These are phyloP conservation scores for Trebouxia sp. DNA, from an alignment of 139 green algal species.

Conservation along the genomic window DNA sequence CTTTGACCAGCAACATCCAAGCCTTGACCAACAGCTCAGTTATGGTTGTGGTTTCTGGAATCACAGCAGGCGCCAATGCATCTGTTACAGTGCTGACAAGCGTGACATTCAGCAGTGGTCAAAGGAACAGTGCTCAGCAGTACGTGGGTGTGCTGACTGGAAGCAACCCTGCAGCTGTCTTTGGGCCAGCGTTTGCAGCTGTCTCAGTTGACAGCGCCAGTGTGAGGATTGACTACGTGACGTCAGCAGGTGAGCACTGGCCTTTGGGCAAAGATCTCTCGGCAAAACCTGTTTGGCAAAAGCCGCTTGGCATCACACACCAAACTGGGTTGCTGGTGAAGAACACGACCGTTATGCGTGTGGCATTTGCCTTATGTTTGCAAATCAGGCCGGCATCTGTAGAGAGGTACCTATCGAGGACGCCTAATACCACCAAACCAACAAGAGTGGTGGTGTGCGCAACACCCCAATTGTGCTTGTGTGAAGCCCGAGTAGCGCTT, in stretches of 20 bases:
- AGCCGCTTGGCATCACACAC: too few species aligned
- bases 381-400: too few species aligned
- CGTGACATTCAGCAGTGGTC: not conserved
- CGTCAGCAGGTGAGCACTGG: not conserved
- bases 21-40: conserved; percentile 5
- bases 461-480: too few species aligned
- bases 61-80: not conserved
- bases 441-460: too few species aligned
- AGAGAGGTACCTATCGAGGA: too few species aligned
- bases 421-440: too few species aligned
- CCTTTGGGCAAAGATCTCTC: too few species aligned
- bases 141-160: not conserved
- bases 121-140: not conserved
- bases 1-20: not conserved
- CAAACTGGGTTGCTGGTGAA: too few species aligned
- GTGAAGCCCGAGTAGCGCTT: too few species aligned
- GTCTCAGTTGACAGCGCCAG: not conserved
- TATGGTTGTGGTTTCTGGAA: not conserved
- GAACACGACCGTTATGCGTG: too few species aligned
- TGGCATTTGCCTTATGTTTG: too few species aligned
- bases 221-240: not conserved
- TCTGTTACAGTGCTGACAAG: not conserved
- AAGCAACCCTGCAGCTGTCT: not conserved
- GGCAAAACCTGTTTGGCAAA: too few species aligned
- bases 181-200: not conserved